Base-by-base conservation (phyloP, 2,329 filamentous ascomycete species). In the Cadophora sp. region DNA sequence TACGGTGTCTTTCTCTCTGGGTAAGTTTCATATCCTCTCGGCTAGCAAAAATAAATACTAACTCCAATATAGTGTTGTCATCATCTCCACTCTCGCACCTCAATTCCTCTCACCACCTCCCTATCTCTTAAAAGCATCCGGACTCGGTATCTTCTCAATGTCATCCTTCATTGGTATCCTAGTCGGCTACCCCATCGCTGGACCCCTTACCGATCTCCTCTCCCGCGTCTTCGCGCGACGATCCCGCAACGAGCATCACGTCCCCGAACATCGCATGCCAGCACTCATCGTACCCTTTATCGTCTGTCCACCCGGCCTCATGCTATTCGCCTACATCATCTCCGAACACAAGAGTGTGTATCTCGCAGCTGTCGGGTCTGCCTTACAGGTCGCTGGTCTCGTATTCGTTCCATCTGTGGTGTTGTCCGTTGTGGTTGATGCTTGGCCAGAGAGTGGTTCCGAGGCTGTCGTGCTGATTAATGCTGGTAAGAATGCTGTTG, bases 261-360 rank as follows among this genome's bases (percentile, higher is more conserved):
- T 61, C 16, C 79, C 80, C 22, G 78, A 81, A 64, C 77, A 80
- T 70, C 76, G 79, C 33, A 72, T 81, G 1, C 77, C 80, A 1
- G 75, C 78, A 1, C 74, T 81, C 1, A 73, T 79, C 27, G 68
- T 81, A 13, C 79, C 80, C 5, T 76, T 80, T 53, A 51, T 79
- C n/a, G 59, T 78, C 41, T 76, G 74, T n/a, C 75, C 78, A 4
- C 59, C 73, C 4, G 78, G 77, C 9, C 73, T 79, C 1, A 68
- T 78, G 27, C 70, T 79, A n/a, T 77, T 76, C 53, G 74, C 75
- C 41, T 78, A 77, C 56, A 76, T 73, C 4, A 47, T 78, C 30
- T 65, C 74, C 1, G 66, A 71, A 1, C 56, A 71, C n/a, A 68
- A 70, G 43, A 70, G 74, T 41, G 73, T 72, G 39, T 71, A 75